These are phyloP conservation scores for Cladosporium sp. DNA, from an alignment of 2,329 filamentous ascomycete genomes.

Conservation along the genomic window DNA sequence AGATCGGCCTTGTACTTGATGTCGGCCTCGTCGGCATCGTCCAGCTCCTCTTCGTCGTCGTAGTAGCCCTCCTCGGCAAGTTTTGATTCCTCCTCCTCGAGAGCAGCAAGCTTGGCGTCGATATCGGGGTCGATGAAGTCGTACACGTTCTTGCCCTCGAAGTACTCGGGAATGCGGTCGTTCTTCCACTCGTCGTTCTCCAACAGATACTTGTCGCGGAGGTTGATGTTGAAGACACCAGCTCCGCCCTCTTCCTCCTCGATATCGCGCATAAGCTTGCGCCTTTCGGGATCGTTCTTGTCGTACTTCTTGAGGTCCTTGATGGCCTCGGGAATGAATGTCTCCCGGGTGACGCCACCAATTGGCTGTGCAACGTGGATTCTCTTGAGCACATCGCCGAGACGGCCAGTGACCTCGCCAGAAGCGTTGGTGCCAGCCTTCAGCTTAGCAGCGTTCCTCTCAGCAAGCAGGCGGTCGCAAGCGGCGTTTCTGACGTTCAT, in stretches of 20 bases:
- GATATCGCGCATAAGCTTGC: slow-evolving; percentile 75
- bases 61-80: slow-evolving; percentile 92
- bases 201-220: slow-evolving; percentile 81
- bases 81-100: slow-evolving; percentile 94
- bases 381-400: slow-evolving; percentile 85
- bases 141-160: slow-evolving; percentile 94
- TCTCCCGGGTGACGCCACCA: slow-evolving; percentile 71
- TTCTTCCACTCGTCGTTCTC: slow-evolving; percentile 91
- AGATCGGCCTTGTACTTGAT: slow-evolving; percentile 86
- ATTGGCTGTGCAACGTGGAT: slow-evolving; percentile 97
- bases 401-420: slow-evolving; percentile 71
- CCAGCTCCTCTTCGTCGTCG: slow-evolving; percentile 75
- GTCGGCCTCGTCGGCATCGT: slow-evolving; percentile 85
- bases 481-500: slow-evolving; percentile 93
- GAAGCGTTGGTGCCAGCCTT: slow-evolving; percentile 78
- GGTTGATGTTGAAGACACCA: slow-evolving; percentile 91
- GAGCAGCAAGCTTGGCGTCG: slow-evolving; percentile 80
- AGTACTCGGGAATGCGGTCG: slow-evolving; percentile 90
- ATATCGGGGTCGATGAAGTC: slow-evolving; percentile 98
- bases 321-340: slow-evolving; percentile 82
- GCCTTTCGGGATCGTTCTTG: slow-evolving; percentile 80
- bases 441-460: slow-evolving; percentile 91
- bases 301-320: slow-evolving; percentile 84
- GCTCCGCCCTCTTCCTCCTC: slow-evolving; percentile 91
- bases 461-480: slow-evolving; percentile 87